Conservation (phyloP, 345 rosid genomes). For the Linum usitatissimum region DNA sequence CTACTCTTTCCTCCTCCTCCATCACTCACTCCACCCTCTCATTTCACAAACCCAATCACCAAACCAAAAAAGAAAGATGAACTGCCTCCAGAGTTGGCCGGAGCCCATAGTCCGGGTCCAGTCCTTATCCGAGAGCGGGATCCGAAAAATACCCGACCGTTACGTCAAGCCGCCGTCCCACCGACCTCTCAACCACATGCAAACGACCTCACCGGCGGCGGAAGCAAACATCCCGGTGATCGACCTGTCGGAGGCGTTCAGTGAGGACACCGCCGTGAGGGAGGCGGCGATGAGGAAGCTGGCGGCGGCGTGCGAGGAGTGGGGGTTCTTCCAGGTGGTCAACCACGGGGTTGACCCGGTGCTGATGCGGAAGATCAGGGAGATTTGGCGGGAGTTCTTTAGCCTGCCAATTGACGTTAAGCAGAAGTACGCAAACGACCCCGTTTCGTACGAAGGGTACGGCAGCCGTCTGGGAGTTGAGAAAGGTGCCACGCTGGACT, state of each 20-base stretch:
- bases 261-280: slow-evolving; percentile 7
- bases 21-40: background rate
- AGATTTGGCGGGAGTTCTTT: slow-evolving; percentile 26
- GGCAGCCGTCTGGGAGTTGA: slow-evolving; percentile 27
- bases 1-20: background rate
- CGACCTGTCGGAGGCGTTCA: slow-evolving; percentile 13
- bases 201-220: background rate
- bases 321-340: slow-evolving; percentile 28
- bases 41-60: background rate
- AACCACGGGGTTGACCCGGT: slow-evolving; percentile 20
- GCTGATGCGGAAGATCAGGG: slow-evolving; percentile 11
- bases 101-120: slow-evolving; percentile 25
- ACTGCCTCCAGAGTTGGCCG: slow-evolving; percentile 19
- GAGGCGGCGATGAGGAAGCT: slow-evolving; percentile 3
- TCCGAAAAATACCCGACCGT: slow-evolving; percentile 16
- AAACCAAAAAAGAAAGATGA: slow-evolving; percentile 3
- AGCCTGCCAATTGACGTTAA: slow-evolving; percentile 14
- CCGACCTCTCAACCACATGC: slow-evolving; percentile 2
- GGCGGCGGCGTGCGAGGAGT: slow-evolving; percentile 12
- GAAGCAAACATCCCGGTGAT: slow-evolving; percentile 17
- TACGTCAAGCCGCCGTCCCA: slow-evolving; percentile 17
- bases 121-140: slow-evolving; percentile 19
- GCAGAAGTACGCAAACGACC: slow-evolving; percentile 19
- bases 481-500: slow-evolving; percentile 21
- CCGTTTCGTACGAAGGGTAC: slow-evolving; percentile 22